These are phyloP conservation scores for Podospora appendiculata DNA, from an alignment of 495 filamentous ascomycete genomes.

Conservation along the genomic window DNA sequence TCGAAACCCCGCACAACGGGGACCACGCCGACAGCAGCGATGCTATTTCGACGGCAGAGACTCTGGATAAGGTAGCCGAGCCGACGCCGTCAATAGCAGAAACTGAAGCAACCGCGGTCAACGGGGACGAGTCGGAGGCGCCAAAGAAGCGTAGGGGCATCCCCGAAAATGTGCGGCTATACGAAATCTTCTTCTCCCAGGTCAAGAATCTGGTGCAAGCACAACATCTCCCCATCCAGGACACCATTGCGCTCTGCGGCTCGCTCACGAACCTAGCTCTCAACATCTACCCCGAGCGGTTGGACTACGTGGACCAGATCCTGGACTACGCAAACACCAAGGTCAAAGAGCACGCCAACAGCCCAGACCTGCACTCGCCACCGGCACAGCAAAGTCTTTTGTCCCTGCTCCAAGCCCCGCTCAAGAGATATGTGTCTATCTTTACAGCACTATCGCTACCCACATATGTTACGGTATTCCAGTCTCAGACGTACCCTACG, in stretches of 20 bases:
- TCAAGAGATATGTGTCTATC: conserved; percentile 82
- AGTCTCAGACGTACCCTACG: conserved; percentile 89
- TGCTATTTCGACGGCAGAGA: conserved; percentile 12
- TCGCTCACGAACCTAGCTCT: conserved; percentile 88
- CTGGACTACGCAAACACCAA: conserved; percentile 83
- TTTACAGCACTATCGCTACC: conserved; percentile 91
- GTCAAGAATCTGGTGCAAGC: conserved; percentile 87
- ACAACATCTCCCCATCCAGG: conserved; percentile 85
- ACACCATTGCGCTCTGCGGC: conserved; percentile 85
- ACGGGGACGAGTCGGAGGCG: conserved; percentile 29
- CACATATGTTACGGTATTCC: conserved; percentile 80
- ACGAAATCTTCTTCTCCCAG: conserved; percentile 96
- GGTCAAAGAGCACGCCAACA: conserved; percentile 82
- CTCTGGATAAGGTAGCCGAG: conserved; percentile 23
- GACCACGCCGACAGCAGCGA: conserved; percentile 11
- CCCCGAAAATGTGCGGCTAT: conserved; percentile 79
- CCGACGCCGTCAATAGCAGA: conserved; percentile 32
- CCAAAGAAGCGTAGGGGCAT: conserved; percentile 58
- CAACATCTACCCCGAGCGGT: conserved; percentile 84
- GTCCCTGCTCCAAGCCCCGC: conserved; percentile 76
- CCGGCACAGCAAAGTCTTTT: conserved; percentile 83
- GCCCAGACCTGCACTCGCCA: conserved; percentile 84
- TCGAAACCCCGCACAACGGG: conserved; percentile 6
- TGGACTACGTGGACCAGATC: conserved; percentile 95
- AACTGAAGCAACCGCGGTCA: conserved; percentile 32